Base-by-base conservation (phyloP, 768 basidiomycete species). In the Tylopilus plumbeoviolaceoides region DNA sequence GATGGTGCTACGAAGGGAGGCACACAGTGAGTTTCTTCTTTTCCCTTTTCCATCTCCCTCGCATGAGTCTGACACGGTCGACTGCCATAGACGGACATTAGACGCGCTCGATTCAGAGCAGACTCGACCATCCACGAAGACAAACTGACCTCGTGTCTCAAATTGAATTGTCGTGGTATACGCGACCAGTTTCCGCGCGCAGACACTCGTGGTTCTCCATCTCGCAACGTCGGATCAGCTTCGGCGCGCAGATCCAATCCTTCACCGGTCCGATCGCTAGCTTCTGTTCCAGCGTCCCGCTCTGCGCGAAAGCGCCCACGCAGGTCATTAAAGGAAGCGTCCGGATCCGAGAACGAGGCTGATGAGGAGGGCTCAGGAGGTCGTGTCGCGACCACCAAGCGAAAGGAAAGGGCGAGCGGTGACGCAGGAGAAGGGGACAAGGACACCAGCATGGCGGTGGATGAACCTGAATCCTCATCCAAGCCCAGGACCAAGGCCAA, bases 1-100 rank as follows among this genome's bases (percentile, higher is more conserved):
- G 89, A 1, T 91, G 87, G 87, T 91, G 89, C 61, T 91, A 89
- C 60, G 88, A 91, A 65, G 89, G 89, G 4, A 80, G 77, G 66
- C 89, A 91, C 65, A 90, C 89, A 8, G 82, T 77, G 40, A 53
- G 63, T 46, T 18, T 15, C n/a, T n/a, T n/a, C n/a, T n/a, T n/a
- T n/a, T 4, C 12, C 38, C 20, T 28, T 21, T 4, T 15, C 33
- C 14, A 7, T n/a, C 4, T 15, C 25, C 10, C 38, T 27, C 40
- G 46, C 35, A 21, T 48, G 48, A 21, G 42, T 40, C 55, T 50
- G 27, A 52, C 41, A 1, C 20, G 11, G 8, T 48, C 20, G 14
- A 30, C 21, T 11, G 3, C 15, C 10, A 35, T 54, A 90, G 88
- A 85, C 80, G 1, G 89, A 91, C 59, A 49, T 69, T 36, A 90